Base-by-base conservation (phyloP, 345 rosid genomes). In the Gossypium thurberi region DNA sequence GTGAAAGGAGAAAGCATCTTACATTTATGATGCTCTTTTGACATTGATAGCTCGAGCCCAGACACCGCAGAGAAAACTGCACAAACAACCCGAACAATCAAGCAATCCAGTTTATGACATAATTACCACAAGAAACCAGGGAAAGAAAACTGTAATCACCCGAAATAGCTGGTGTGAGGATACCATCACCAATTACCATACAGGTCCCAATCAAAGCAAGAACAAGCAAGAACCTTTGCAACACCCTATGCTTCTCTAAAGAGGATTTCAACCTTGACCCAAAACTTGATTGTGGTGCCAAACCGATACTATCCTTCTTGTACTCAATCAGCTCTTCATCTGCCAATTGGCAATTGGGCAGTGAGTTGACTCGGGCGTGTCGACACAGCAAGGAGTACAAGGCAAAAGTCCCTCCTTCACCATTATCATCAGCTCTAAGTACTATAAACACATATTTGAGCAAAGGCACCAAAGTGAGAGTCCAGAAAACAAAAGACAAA, bases 101-200 rank as follows among this genome's bases (percentile, higher is more conserved):
- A 67, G 58, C n/a, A 77, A 53, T 75, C 66, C 28, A 64, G 62
- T 52, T 15, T 60, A 33, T 8, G 74, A 53, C 23, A 55, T 43
- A 62, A 51, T 51, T 44, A 37, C 37, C 26, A 66, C 55, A 62
- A 18, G 3, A 20, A 74, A 69, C 48, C 62, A 48, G 37, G 46
- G 21, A 48, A 20, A 69, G 61, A 3, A 26, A n/a, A 15, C 48
- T 15, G 12, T 9, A n/a, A 12, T 25, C 79, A 92, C 97, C 97
- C 44, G 97, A 92, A 77, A 92, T 80, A 46, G 97, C 90, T 7
- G 97, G 97, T 17, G 97, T 91, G 23, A 91, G 86, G 65, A 92
- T 87, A 15, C 97, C 97, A 79, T 92, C 97, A 50, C 97, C 97
- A 76, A 90, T 90, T 64, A 92, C 96, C 97, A 92, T 92, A 80